Evolutionary conservation across 2,329 filamentous ascomycete species (phyloP).

Genomic region (Scolecobasidium constrictum): DNA sequence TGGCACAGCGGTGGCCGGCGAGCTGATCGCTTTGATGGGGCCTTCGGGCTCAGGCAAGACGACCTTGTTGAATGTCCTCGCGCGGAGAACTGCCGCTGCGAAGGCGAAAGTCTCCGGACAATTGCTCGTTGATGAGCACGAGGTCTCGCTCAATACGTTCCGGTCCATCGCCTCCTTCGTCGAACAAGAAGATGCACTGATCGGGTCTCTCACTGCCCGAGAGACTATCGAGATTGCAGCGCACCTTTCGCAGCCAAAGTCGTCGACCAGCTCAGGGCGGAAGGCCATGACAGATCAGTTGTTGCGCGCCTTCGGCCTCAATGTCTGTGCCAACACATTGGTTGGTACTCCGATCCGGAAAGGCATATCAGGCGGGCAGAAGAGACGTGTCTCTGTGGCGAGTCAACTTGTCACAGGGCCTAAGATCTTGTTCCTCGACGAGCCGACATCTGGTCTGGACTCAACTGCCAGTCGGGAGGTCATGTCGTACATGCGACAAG

Average conservation of each 20-base stretch:
- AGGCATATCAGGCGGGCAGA: conserved; percentile 77
- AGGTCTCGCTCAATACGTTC: conserved; percentile 44
- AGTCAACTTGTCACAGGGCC: conserved; percentile 73
- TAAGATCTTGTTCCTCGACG: conserved; percentile 65
- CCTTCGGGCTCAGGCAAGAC: conserved; percentile 66
- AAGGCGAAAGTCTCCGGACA: conserved; percentile 43
- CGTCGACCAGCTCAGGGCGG: conserved; percentile 1
- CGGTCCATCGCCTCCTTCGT: conserved; percentile 64
- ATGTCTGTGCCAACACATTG: conserved; percentile 55
- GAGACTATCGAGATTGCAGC: conserved; percentile 75
- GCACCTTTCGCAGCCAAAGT: conserved; percentile 46
- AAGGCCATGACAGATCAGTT: conserved; percentile 48
- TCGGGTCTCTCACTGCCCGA: conserved; percentile 67
- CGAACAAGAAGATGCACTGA: conserved; percentile 78
- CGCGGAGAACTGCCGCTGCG: conserved; percentile 45
- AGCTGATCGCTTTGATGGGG: conserved; percentile 73
- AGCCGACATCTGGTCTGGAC: conserved; percentile 62
- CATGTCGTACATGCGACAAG: conserved; percentile 9
- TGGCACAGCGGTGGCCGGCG: conserved; percentile 37
- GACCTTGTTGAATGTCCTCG: conserved; percentile 70
- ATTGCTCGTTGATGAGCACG: conserved; percentile 52
- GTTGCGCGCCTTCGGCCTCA: conserved; percentile 62
- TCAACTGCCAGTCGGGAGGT: conserved; percentile 10
- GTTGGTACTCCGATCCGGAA: conserved; percentile 76
- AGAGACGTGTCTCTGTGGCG: conserved; percentile 67